Evolutionary conservation across 1,284 basidiomycete species (phyloP).

Genomic region (Trichosporon inkin): DNA sequence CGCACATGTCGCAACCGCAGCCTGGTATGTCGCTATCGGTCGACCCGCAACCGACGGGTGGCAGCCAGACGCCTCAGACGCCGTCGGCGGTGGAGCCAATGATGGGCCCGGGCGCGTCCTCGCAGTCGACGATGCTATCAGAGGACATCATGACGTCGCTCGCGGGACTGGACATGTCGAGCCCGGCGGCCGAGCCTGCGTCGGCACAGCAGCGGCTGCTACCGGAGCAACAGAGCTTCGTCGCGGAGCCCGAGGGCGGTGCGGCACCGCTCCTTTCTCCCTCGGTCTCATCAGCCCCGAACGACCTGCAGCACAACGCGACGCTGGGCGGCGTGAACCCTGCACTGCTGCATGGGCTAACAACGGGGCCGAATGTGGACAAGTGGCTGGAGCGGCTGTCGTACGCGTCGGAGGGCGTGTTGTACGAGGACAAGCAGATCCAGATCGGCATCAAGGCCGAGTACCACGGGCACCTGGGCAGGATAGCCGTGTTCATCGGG

Average conservation of each 20-base stretch:
- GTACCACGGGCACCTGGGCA: conserved; percentile 86
- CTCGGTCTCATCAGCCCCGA: conserved; percentile 6
- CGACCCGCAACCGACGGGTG: conserved; percentile 2
- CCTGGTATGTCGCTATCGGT: background rate
- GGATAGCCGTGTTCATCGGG: conserved; percentile 88
- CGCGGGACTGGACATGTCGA: conserved; percentile 71
- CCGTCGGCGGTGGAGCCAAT: conserved; percentile 26
- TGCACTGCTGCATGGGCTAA: conserved; percentile 54
- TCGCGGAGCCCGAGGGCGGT: conserved; percentile 15
- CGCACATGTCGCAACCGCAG: conserved; percentile 5
- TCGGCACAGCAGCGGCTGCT: conserved; percentile 10
- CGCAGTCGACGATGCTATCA: conserved; percentile 25
- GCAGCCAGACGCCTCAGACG: background rate
- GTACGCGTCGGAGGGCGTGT: conserved; percentile 76
- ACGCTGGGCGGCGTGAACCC: conserved; percentile 45
- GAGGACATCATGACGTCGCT: conserved; percentile 70
- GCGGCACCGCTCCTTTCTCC: conserved; percentile 3
- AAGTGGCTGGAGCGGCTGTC: conserved; percentile 85
- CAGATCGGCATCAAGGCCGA: conserved; percentile 95
- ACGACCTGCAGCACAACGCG: conserved; percentile 29
- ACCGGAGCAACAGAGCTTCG: conserved; percentile 4
- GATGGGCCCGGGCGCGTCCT: conserved; percentile 40
- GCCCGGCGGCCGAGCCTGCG: conserved; percentile 22
- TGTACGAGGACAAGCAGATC: conserved; percentile 92
- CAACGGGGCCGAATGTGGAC: conserved; percentile 66